Percentiles rank a stretch among this genome's conserved stretches.
Conservation (phyloP, 2,329 filamentous ascomycete species). For the Sporothrix curviconia region DNA sequence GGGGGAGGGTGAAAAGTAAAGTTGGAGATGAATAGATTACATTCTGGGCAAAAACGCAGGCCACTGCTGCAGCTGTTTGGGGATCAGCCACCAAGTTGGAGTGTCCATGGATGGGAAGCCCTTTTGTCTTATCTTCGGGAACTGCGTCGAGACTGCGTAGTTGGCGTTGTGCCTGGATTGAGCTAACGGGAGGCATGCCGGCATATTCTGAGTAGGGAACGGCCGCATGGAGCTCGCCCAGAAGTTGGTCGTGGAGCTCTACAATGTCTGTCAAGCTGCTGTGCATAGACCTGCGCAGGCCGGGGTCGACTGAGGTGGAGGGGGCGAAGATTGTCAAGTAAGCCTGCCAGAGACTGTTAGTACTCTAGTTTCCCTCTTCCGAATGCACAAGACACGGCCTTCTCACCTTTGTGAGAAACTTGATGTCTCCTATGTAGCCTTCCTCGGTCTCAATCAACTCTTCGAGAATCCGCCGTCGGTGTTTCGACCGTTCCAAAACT, state of each 20-base stretch:
- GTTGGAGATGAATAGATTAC: background rate
- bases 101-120: conserved; percentile 51
- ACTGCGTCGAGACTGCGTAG: conserved; percentile 42
- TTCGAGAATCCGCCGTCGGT: conserved; percentile 72
- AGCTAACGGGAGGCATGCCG: conserved; percentile 32
- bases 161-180: conserved; percentile 18
- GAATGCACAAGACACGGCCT: background rate
- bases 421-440: conserved; percentile 79
- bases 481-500: conserved; percentile 63
- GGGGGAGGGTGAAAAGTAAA: background rate
- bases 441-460: conserved; percentile 84
- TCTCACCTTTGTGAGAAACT: conserved; percentile 76
- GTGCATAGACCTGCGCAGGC: conserved; percentile 66
- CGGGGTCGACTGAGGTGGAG: conserved; percentile 57
- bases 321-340: conserved; percentile 70
- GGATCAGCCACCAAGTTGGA: conserved; percentile 34
- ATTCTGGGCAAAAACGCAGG: conserved; percentile 9
- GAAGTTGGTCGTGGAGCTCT: conserved; percentile 73
- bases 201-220: conserved; percentile 63
- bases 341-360: conserved; percentile 46
- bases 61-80: conserved; percentile 11
- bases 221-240: conserved; percentile 63
- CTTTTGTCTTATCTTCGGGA: conserved; percentile 34
- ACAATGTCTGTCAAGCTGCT: conserved; percentile 74
- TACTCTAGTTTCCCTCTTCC: background rate